phyloP scores from a whole-genome alignment of 441 rosid species.

The Pelargonium fulgidum region DNA sequence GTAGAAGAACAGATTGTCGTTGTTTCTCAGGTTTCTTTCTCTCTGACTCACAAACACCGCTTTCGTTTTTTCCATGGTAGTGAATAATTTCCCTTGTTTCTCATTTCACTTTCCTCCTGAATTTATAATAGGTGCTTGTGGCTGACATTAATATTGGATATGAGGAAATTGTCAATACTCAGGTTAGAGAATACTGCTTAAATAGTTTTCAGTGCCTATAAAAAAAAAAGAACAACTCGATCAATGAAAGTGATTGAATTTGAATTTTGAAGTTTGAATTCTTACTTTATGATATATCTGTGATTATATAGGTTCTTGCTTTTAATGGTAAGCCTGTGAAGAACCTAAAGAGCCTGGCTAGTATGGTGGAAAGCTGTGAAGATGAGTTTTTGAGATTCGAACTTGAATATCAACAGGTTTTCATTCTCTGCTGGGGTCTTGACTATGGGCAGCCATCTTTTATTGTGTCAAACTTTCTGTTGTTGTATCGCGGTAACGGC shows the following conservation, averaged over 20 bases:
- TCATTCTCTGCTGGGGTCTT: conserved; percentile 3
- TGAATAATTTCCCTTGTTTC: conserved; percentile 20
- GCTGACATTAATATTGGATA: conserved; percentile 94
- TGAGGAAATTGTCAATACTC: conserved; percentile 85
- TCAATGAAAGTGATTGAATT: neutral
- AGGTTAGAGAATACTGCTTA: conserved; percentile 40
- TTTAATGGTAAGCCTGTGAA: conserved; percentile 79
- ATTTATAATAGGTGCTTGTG: conserved; percentile 64
- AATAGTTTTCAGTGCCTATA: conserved; percentile 24
- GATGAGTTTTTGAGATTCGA: conserved; percentile 76
- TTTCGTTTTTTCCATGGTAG: conserved; percentile 16
- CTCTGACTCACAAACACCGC: conserved; percentile 18
- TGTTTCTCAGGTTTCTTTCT: conserved; percentile 65
- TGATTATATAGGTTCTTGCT: conserved; percentile 51
- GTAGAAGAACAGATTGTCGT: conserved; percentile 89
- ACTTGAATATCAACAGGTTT: conserved; percentile 87
- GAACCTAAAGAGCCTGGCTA: conserved; percentile 76
- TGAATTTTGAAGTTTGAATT: neutral
- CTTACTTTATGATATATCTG: neutral
- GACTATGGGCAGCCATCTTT: neutral
- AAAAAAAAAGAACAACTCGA: neutral
- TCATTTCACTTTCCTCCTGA: conserved; percentile 14
- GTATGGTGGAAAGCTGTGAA: conserved; percentile 71
- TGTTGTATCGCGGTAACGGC: neutral
- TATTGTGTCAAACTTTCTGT: conserved; percentile 9